Evolutionary conservation across 768 basidiomycete species (phyloP), one percentile per base, ranked within the genome.

Genomic region (Piloderma croceum): DNA sequence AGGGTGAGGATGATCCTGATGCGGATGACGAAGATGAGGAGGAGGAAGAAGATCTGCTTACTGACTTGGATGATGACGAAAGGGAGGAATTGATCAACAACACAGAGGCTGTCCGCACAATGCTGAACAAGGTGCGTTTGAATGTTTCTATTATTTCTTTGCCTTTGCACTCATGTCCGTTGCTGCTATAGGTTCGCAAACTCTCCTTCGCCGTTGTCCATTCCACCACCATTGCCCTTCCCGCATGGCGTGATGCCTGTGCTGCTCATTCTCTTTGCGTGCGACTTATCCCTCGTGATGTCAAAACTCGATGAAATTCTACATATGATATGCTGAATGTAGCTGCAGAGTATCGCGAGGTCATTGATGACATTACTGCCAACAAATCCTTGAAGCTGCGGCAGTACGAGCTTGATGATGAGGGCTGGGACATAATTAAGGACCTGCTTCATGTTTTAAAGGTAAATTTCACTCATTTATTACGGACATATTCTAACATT

Each of bases 141-240:
- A 10, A 35, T 19, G 12, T 34, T 20, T 12, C 31, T 34, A 21
- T n/a, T 19, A 33, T 36, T 10, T 36, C n/a, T 35, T 15, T 7
- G 9, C 23, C 18, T 20, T 13, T 36, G 13, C 31, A 11, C 22
- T 12, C 17, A 6, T 22, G 11, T 21, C 12, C 15, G 39, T 34
- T 21, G 6, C 12, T 24, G n/a, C 25, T 17, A 23, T 7, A 58
- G 60, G 38, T 60, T 32, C 39, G 39, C 2, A 58, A 49, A 31
- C 23, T 59, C 1, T 22, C 48, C 2, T 54, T 42, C 21, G 49
- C 47, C 3, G 41, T 60, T 9, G 49, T 60, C 9, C 18, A 58
- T 29, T 62, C 49, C 0, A 39, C 54, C 1, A 54, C 53, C 0
- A 21, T 46, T 3, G 37, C 53, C 1, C 45, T 56, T 4, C 61